Evolutionary conservation across 371 early-diverging fungal species (phyloP), one percentile per base, ranked within the genome.

Genomic region (Mucor mucedo): DNA sequence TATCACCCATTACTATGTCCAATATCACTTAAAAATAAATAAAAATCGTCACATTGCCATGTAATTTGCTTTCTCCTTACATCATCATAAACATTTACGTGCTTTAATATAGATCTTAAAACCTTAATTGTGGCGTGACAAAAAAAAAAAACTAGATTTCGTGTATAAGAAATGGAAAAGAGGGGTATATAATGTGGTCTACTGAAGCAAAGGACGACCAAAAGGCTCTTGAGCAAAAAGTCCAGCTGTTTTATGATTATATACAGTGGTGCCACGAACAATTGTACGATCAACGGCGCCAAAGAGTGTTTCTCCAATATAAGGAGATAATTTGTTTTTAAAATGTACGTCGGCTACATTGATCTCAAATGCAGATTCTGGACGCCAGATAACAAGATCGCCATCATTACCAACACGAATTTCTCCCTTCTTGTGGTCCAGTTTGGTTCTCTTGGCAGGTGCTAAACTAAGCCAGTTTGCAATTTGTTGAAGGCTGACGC

Each of bases 251-350:
- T 64, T 39, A 16, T 72, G 69, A 49, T 78, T 68, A 63, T 73
- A 93, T 30, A 85, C 90, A 39, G 75, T 76, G 4, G 80, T 72
- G 4, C 93, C 93, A 55, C 93, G 89, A n/a, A 91, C 81, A 58
- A 90, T 76, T 16, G 93, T 91, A 62, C 85, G 83, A 73, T 86
- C 83, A 39, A 93, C 89, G 8, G 76, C 75, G 39, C 92, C 93
- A 44, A 84, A 73, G 56, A 91, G 72, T 1, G 69, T 65, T 53
- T 81, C 76, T 16, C 88, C 90, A 68, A 84, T 73, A 69, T 93
- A 93, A 7, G 93, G 93, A 4, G 91, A 91, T 14, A 90, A 77
- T 78, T 91, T 93, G 75, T 93, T 90, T 72, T 90, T 89, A 71
- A 93, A 93, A 64, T 90, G 88, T 48, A 93, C 83, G 55, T 86